phyloP scores from a whole-genome alignment of 345 rosid species.

The Arabidopsis suecica region DNA sequence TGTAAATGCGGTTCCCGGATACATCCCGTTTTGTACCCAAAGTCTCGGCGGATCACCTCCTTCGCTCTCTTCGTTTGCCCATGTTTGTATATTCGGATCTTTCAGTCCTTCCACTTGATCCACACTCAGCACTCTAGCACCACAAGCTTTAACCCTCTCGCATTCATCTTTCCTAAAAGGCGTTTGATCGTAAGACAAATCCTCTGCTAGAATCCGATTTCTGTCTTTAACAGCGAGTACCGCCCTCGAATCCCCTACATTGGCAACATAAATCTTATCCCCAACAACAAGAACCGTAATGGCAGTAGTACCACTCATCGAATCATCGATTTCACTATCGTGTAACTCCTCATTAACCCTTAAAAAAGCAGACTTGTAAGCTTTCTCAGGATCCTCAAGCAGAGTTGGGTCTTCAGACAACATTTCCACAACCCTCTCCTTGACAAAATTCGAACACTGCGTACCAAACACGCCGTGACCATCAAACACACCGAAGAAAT shows the following conservation, averaged over 20 bases:
- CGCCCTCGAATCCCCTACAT: conserved; percentile 98
- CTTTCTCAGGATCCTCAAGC: conserved; percentile 74
- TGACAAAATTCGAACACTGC: conserved; percentile 78
- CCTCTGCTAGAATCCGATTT: conserved; percentile 67
- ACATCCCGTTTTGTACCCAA: conserved; percentile 92
- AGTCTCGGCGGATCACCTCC: conserved; percentile 97
- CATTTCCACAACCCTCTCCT: conserved; percentile 71
- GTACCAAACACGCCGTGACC: conserved; percentile 88
- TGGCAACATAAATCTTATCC: conserved; percentile 82
- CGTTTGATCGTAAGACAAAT: conserved; percentile 91
- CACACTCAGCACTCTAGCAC: conserved; percentile 89
- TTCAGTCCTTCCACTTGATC: conserved; percentile 96
- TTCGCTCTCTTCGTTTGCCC: conserved; percentile 90
- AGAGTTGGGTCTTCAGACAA: conserved; percentile 63
- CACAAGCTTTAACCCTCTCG: conserved; percentile 87
- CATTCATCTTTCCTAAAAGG: conserved; percentile 93
- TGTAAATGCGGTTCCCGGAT: conserved; percentile 96
- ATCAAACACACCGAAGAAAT: conserved; percentile 94
- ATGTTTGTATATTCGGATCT: conserved; percentile 80
- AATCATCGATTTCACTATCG: conserved; percentile 78
- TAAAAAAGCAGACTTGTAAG: conserved; percentile 69
- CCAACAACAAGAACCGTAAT: conserved; percentile 89
- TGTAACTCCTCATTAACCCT: conserved; percentile 73
- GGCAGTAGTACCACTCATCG: conserved; percentile 95
- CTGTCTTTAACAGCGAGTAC: conserved; percentile 77